Evolutionary conservation across 164 flowering plant species (phyloP).

Genomic region (Nelumbo lutea): DNA sequence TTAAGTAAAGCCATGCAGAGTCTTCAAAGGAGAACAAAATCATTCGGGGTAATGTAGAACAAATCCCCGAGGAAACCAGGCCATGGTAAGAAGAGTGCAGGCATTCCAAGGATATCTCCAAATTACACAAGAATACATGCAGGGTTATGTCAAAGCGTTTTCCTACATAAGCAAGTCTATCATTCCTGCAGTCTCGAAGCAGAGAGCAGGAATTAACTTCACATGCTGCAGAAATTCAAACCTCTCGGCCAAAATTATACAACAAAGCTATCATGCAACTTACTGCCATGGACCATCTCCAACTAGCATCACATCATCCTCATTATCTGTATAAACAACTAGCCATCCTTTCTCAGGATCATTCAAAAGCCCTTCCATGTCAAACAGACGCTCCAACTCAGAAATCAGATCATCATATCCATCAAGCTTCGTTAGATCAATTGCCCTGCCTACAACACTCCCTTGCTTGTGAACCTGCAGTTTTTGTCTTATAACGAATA

Average conservation of each 20-base stretch:
- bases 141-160: too few relatives aligned
- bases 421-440: slow-evolving; percentile 29
- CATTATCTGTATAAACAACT: slow-evolving; percentile 22
- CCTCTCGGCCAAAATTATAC: too few relatives aligned
- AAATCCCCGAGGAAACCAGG: too few relatives aligned
- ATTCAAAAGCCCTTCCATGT: slow-evolving; percentile 28
- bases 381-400: slow-evolving; percentile 25
- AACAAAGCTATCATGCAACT: background rate
- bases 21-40: too few relatives aligned
- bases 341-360: slow-evolving; percentile 29
- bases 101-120: too few relatives aligned
- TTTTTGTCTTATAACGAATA: slow-evolving; percentile 13
- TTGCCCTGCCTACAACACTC: slow-evolving; percentile 31
- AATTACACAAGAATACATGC: too few relatives aligned
- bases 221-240: too few relatives aligned
- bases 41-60: too few relatives aligned
- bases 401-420: slow-evolving; percentile 27
- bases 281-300: slow-evolving; percentile 32
- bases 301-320: slow-evolving; percentile 29
- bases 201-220: too few relatives aligned
- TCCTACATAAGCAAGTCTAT: too few relatives aligned
- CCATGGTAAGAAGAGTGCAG: too few relatives aligned
- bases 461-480: slow-evolving; percentile 23
- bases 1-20: background rate
- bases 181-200: too few relatives aligned